phyloP scores from a whole-genome alignment of 768 basidiomycete species.

The Chlorophyllum brunneum region DNA sequence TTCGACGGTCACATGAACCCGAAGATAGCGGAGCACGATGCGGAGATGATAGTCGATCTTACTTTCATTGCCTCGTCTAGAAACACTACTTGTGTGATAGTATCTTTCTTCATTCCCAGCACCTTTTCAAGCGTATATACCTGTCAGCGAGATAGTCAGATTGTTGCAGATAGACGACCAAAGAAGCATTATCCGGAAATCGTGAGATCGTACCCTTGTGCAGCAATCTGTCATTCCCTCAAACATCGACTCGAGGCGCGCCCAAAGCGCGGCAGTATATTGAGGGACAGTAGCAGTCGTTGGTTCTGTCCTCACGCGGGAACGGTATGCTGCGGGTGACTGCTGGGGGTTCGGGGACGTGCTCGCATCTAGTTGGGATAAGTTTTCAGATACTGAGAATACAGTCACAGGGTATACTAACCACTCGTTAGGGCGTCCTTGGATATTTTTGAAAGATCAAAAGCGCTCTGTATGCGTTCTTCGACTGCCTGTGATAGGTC shows the following conservation, averaged over 20 bases:
- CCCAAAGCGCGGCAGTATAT: constrained; percentile 81
- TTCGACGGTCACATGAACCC: background rate
- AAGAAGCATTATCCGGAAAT: background rate
- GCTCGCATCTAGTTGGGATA: background rate
- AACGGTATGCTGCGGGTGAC: constrained; percentile 67
- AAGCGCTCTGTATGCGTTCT: constrained; percentile 72
- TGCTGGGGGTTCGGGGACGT: constrained; percentile 22
- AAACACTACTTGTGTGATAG: constrained; percentile 71
- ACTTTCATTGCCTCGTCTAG: constrained; percentile 95
- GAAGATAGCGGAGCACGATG: background rate
- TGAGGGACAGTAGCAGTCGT: constrained; percentile 85
- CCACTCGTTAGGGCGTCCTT: constrained; percentile 83
- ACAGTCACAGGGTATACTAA: constrained; percentile 22
- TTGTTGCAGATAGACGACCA: background rate
- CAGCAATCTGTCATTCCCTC: constrained; percentile 90
- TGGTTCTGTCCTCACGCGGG: constrained; percentile 86
- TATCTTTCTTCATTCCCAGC: constrained; percentile 82
- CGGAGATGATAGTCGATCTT: background rate
- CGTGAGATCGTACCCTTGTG: constrained; percentile 56
- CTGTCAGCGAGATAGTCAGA: constrained; percentile 32
- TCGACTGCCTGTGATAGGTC: constrained; percentile 85
- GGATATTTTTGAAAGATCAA: constrained; percentile 85
- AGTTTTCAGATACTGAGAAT: background rate
- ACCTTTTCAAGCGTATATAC: constrained; percentile 97
- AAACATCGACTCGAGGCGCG: constrained; percentile 73